These are phyloP conservation scores for Penicillium sp. DNA, from an alignment of 2,329 filamentous ascomycete genomes.

Conservation along the genomic window DNA sequence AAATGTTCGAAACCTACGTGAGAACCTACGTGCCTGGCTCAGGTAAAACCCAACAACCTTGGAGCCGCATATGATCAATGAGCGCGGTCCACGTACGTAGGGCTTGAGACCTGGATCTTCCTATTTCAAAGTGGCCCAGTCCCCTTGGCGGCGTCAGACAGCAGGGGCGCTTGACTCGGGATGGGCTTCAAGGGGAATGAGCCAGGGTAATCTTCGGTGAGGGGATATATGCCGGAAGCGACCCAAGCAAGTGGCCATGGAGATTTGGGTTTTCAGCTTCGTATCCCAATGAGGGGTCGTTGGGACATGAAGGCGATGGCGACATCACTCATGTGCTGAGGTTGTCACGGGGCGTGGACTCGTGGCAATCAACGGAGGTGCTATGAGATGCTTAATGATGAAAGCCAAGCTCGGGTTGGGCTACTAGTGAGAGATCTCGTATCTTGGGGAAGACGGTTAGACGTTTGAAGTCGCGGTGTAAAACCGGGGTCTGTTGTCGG, in stretches of 20 bases:
- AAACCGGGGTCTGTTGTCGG: neutral
- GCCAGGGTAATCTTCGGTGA: neutral
- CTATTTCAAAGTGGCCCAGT: conserved; percentile 1
- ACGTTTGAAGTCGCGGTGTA: neutral
- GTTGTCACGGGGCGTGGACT: neutral
- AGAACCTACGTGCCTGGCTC: neutral
- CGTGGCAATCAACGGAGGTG: neutral
- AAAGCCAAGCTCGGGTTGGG: conserved; percentile 12
- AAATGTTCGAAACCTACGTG: neutral
- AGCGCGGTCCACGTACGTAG: neutral
- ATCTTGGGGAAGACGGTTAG: neutral
- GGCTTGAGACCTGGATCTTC: neutral
- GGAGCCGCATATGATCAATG: neutral
- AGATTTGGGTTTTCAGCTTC: neutral
- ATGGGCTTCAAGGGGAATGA: neutral
- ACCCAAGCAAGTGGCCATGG: neutral
- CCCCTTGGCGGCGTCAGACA: conserved; percentile 1
- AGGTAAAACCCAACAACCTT: neutral
- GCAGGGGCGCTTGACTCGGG: conserved; percentile 1
- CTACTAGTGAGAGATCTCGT: neutral
- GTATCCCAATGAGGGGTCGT: neutral
- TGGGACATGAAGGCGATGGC: neutral
- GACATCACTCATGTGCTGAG: neutral
- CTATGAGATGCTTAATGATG: conserved; percentile 10
- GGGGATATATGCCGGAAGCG: neutral